Evolutionary conservation across 139 green algal species (phyloP).

Genomic region (Nannochloris sp.): DNA sequence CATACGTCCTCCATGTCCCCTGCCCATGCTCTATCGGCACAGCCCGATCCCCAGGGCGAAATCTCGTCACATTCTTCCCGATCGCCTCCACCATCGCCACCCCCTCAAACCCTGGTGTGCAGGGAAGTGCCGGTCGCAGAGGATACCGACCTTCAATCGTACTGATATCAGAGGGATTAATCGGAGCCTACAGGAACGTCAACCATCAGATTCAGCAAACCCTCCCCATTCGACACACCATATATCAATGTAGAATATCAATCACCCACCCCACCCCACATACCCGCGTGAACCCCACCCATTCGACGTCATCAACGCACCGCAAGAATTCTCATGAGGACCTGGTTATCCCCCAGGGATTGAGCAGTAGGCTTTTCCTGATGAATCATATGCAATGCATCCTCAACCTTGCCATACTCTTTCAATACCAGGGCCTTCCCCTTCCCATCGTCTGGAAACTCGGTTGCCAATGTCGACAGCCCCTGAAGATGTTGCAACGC

Average conservation of each 20-base stretch:
- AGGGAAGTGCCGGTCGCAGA: conserved; percentile 43
- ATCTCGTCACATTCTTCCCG: conserved; percentile 34
- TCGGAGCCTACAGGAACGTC: conserved; percentile 39
- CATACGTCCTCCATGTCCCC: conserved; percentile 66
- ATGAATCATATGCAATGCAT: conserved; percentile 5
- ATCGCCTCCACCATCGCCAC: conserved; percentile 51
- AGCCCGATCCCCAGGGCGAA: conserved; percentile 59
- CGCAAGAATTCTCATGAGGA: conserved; percentile 25
- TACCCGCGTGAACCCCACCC: no score
- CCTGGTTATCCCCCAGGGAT: conserved; percentile 12
- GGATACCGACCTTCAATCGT: conserved; percentile 73
- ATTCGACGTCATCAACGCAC: no score
- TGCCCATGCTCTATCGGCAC: conserved; percentile 50
- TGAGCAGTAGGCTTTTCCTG: not conserved
- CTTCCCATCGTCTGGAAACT: not conserved
- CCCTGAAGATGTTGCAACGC: not conserved
- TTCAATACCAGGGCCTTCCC: not conserved
- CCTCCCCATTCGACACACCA: no score
- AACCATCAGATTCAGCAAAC: no score
- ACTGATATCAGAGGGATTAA: conserved; percentile 80
- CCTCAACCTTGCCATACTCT: conserved; percentile 1
- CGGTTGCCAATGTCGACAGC: not conserved
- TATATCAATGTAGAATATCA: no score
- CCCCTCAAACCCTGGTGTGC: conserved; percentile 64
- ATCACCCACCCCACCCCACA: no score